These are phyloP conservation scores for Starmerella kuoi DNA, from an alignment of 805 yeast genomes.

Conservation along the genomic window DNA sequence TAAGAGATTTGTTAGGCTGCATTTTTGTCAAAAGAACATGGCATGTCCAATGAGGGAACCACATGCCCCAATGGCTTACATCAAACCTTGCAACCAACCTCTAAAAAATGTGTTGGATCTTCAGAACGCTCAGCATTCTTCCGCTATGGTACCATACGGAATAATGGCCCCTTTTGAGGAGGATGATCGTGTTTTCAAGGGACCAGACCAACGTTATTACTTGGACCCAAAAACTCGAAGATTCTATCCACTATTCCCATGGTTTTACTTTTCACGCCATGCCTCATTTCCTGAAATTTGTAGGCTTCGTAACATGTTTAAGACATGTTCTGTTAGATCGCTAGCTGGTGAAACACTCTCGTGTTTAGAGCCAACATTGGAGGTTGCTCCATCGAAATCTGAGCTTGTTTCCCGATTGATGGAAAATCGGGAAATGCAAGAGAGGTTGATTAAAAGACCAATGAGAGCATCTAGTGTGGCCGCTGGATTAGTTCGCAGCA, in stretches of 20 bases:
- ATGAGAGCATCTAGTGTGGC: no score
- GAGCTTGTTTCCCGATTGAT: no score
- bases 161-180: constrained; percentile 6
- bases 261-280: constrained; percentile 27
- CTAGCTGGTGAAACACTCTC: constrained; percentile 3
- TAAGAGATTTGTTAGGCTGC: constrained; percentile 6
- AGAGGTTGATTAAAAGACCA: no score
- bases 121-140: constrained; percentile 17
- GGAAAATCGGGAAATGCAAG: no score
- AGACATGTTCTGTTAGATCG: constrained; percentile 5
- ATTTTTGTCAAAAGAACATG: constrained; percentile 13
- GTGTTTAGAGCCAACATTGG: no score
- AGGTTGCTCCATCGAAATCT: no score
- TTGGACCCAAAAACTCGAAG: background rate
- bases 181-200: constrained; percentile 3
- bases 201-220: constrained; percentile 14
- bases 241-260: constrained; percentile 22
- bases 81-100: constrained; percentile 20
- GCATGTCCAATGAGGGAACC: constrained; percentile 14
- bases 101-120: background rate
- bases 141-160: constrained; percentile 12
- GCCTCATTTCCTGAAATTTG: constrained; percentile 25
- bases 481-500: no score
- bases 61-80: constrained; percentile 15
- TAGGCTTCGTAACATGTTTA: constrained; percentile 18